These are phyloP conservation scores for Yamagishiella unicocca DNA, from an alignment of 139 green algal species.

Conservation along the genomic window DNA sequence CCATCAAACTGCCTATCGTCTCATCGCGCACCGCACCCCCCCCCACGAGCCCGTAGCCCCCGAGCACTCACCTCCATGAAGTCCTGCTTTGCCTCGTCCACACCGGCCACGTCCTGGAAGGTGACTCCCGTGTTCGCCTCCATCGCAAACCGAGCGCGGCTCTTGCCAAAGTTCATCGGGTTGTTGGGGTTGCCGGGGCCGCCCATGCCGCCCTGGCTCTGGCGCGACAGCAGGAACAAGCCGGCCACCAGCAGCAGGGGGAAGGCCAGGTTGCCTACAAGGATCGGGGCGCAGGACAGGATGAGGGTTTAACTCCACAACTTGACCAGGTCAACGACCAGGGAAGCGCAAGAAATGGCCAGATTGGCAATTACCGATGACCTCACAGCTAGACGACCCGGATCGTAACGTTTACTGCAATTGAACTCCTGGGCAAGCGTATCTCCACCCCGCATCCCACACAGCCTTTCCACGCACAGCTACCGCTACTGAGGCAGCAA, in stretches of 20 bases:
- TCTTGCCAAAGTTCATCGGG: conserved; percentile 98
- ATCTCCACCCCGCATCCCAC: too few relatives aligned
- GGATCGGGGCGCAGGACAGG: background rate
- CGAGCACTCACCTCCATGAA: conserved; percentile 93
- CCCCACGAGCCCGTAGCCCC: too few relatives aligned
- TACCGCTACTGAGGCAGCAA: background rate
- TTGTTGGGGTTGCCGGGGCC: conserved; percentile 93
- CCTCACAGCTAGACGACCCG: too few relatives aligned
- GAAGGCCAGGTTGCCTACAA: conserved; percentile 98
- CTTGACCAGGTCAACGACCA: too few relatives aligned
- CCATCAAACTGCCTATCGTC: too few relatives aligned
- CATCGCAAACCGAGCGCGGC: conserved; percentile 99
- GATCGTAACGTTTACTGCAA: too few relatives aligned
- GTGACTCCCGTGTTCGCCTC: conserved; percentile 99
- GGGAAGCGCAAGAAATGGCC: too few relatives aligned
- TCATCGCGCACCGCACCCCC: too few relatives aligned
- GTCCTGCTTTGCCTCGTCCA: conserved; percentile 99
- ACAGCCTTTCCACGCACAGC: too few relatives aligned
- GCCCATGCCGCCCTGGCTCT: conserved; percentile 82
- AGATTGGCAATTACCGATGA: too few relatives aligned
- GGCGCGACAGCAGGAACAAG: conserved; percentile 98
- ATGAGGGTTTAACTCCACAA: too few relatives aligned
- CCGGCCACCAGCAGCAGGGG: conserved; percentile 98
- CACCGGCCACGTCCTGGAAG: conserved; percentile 98
- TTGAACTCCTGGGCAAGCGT: too few relatives aligned